A percentile compares a stretch with the other conserved stretches of the same genome.
Evolutionary conservation across 805 yeast species (phyloP).

Genomic region (Metschnikowia continentalis): DNA sequence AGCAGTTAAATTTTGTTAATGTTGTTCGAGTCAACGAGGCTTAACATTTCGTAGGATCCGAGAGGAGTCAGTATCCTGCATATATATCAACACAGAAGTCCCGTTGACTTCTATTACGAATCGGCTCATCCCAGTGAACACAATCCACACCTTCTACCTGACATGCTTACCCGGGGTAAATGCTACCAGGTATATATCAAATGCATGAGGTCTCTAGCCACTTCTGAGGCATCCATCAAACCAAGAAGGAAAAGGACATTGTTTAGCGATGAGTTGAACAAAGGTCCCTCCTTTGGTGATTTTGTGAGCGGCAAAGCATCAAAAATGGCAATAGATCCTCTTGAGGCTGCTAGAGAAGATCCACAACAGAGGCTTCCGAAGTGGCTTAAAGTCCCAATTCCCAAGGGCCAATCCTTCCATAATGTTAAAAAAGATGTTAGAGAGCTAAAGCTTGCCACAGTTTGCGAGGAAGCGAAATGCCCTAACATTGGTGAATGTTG

Average conservation of each 20-base stretch:
- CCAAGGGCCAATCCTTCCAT: constrained; percentile 85
- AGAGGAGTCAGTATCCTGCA: constrained; percentile 2
- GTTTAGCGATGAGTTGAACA: constrained; percentile 65
- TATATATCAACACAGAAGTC: background rate
- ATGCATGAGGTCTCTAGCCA: constrained; percentile 9
- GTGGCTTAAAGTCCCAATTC: constrained; percentile 95
- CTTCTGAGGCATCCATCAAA: constrained; percentile 9
- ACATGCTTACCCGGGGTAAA: background rate
- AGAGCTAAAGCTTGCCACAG: constrained; percentile 87
- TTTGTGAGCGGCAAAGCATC: constrained; percentile 81
- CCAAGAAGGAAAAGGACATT: constrained; percentile 51
- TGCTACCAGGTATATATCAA: background rate
- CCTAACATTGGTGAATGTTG: constrained; percentile 99
- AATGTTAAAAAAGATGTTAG: constrained; percentile 80
- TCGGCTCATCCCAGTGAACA: background rate
- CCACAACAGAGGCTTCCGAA: constrained; percentile 73
- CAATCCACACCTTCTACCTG: background rate
- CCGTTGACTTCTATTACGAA: background rate
- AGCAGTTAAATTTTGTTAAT: background rate
- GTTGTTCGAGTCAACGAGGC: background rate
- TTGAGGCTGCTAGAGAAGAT: constrained; percentile 66
- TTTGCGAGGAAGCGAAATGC: constrained; percentile 97
- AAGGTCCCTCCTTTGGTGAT: constrained; percentile 93
- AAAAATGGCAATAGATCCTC: constrained; percentile 63
- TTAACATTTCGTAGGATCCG: background rate